A percentile compares a stretch with the other conserved stretches of the same genome.
Conservation (phyloP, 768 basidiomycete genomes). For the Boletellus ananas region DNA sequence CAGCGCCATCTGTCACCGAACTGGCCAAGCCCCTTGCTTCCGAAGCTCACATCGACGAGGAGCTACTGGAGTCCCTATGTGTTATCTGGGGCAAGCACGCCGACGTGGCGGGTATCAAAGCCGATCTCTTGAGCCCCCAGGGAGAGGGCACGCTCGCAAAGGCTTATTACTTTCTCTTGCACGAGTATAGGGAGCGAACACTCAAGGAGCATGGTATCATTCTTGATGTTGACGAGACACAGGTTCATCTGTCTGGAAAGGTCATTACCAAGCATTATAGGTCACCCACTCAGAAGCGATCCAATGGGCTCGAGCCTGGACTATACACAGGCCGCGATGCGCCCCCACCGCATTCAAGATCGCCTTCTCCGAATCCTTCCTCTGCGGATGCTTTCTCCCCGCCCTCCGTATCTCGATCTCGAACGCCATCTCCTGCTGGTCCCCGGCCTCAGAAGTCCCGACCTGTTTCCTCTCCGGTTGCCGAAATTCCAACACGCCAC, state of each 20-base stretch:
- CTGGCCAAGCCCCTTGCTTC: constrained; percentile 70
- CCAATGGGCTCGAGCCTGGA: constrained; percentile 14
- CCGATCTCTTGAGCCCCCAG: constrained; percentile 65
- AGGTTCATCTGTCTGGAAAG: constrained; percentile 20
- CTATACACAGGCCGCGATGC: constrained; percentile 26
- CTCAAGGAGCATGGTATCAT: constrained; percentile 53
- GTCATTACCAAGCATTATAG: constrained; percentile 41
- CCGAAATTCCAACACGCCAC: constrained; percentile 27
- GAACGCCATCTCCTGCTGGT: constrained; percentile 49
- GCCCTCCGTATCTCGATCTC: constrained; percentile 33
- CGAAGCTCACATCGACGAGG: constrained; percentile 66
- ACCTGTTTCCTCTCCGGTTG: constrained; percentile 28
- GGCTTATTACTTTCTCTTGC: constrained; percentile 83
- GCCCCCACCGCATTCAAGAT: constrained; percentile 28
- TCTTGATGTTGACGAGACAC: constrained; percentile 30
- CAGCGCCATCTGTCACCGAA: constrained; percentile 59
- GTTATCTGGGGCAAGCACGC: constrained; percentile 82
- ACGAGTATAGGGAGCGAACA: constrained; percentile 66
- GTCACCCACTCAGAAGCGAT: constrained; percentile 36
- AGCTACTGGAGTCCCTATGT: constrained; percentile 72
- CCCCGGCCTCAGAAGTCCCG: constrained; percentile 39
- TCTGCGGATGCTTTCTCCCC: constrained; percentile 12
- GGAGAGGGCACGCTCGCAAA: constrained; percentile 76
- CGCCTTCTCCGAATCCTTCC: constrained; percentile 25
- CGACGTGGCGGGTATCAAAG: constrained; percentile 52